Evolutionary conservation across 2,329 filamentous ascomycete species (phyloP), one percentile per base, ranked within the genome.

Genomic region (Fusarium scirpi): DNA sequence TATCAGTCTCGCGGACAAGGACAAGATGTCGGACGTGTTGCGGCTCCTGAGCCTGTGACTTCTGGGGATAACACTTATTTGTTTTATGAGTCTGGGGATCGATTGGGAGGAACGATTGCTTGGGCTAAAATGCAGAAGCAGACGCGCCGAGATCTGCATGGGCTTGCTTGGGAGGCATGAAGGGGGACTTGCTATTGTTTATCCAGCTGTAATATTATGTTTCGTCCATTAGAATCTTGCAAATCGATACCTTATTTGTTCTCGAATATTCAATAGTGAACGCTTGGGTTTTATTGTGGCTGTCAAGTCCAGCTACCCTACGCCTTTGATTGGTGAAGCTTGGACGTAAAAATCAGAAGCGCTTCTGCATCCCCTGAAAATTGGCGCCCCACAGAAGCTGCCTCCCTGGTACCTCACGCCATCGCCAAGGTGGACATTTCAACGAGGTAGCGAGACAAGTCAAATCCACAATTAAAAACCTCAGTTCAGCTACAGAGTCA

Each of bases 121-220:
- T 70, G 67, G 67, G 67, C 67, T 0, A 70, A 70, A 18, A 57
- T 55, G 41, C 62, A 53, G 6, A 54, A 54, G 7, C 40, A 47
- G 16, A 29, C 49, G 1, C 11, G 18, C 2, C 49, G 49, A 6
- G 20, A 10, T 13, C 0, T 29, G 2, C 4, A 38, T 12, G 5
- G 10, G 4, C 10, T 38, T 0, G 3, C n/a, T 25, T 53, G 49
- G 49, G 16, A 27, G 18, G 49, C 49, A 18, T 53, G 16, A 32
- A 2, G 6, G 0, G 8, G 11, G 12, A 12, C 8, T 8, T 9
- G 9, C 5, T 12, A 3, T 9, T 8, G 4, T 6, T 7, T 8
- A 7, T 38, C 6, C 3, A 32, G 0, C 11, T 7, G 32, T 16
- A 27, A 13, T 40, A n/a, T 11, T 8, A 3, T 25, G 10, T 25